phyloP scores from a whole-genome alignment of 2,329 filamentous ascomycete genomes.

The Furcasterigmium furcatum region DNA sequence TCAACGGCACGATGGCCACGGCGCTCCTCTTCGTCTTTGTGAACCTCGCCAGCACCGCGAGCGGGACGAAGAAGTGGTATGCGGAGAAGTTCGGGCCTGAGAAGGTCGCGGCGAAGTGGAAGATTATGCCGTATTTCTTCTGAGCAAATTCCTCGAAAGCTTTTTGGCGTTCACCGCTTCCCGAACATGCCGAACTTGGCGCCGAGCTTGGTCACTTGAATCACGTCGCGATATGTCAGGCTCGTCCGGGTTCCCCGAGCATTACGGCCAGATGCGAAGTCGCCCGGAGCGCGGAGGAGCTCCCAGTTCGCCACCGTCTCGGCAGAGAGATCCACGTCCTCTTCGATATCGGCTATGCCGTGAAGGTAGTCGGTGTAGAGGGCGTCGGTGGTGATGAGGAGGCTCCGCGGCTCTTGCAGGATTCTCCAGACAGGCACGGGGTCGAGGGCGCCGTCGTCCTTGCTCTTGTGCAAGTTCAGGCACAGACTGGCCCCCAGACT shows the following conservation, averaged over 20 bases:
- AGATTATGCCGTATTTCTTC: constrained; percentile 71
- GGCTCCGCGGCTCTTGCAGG: constrained; percentile 79
- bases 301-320: constrained; percentile 70
- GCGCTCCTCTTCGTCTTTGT: constrained; percentile 70
- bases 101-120: constrained; percentile 62
- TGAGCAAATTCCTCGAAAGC: no score
- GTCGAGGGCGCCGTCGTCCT: constrained; percentile 55
- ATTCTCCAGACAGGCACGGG: constrained; percentile 52
- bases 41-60: constrained; percentile 81
- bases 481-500: constrained; percentile 77
- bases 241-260: constrained; percentile 62
- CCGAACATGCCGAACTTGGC: constrained; percentile 57
- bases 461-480: constrained; percentile 70
- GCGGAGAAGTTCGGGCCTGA: constrained; percentile 67
- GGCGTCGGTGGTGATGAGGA: constrained; percentile 67
- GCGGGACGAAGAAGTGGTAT: constrained; percentile 79
- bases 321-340: constrained; percentile 62
- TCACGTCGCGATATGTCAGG: constrained; percentile 81
- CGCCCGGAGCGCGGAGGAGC: constrained; percentile 50
- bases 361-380: constrained; percentile 73
- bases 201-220: constrained; percentile 74
- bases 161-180: constrained; percentile 25
- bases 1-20: constrained; percentile 72
- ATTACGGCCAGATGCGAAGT: constrained; percentile 49
- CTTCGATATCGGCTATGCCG: constrained; percentile 64